Conservation (phyloP, 768 basidiomycete genomes). For the Leccinum arenicola region DNA sequence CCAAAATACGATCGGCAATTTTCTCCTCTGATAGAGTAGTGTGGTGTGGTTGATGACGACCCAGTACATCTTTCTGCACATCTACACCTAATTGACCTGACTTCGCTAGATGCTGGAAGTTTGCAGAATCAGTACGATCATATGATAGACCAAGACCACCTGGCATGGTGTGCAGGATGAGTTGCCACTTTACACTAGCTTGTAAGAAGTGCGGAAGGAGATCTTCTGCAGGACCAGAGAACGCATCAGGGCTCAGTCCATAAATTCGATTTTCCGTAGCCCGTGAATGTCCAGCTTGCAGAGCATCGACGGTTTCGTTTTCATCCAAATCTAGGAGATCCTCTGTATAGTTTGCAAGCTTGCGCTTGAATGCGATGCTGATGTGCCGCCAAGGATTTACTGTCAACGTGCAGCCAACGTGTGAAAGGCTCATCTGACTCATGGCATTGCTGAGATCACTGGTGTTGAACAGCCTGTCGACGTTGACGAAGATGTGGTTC, state of each 20-base stretch:
- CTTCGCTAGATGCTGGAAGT: background rate
- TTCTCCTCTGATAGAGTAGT: too few species aligned
- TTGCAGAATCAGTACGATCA: background rate
- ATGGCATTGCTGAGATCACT: background rate
- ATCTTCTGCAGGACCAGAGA: background rate
- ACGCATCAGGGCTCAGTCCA: background rate
- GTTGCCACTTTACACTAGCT: background rate
- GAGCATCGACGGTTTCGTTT: background rate
- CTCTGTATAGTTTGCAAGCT: too few species aligned
- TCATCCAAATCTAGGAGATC: background rate
- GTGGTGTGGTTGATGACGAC: background rate
- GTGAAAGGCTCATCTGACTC: accelerated
- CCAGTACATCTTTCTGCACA: background rate
- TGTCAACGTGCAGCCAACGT: background rate
- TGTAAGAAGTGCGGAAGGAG: background rate
- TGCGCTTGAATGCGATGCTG: background rate
- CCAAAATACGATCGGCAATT: background rate
- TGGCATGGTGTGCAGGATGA: background rate
- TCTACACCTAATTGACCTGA: background rate
- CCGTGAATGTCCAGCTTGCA: background rate
- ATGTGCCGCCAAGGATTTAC: background rate
- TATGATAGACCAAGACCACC: background rate
- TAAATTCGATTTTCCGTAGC: background rate
- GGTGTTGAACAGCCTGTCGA: accelerated
- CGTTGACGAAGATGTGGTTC: background rate